Conservation (phyloP, 2,329 filamentous ascomycete genomes). For the Beauveria rudraprayagi region DNA sequence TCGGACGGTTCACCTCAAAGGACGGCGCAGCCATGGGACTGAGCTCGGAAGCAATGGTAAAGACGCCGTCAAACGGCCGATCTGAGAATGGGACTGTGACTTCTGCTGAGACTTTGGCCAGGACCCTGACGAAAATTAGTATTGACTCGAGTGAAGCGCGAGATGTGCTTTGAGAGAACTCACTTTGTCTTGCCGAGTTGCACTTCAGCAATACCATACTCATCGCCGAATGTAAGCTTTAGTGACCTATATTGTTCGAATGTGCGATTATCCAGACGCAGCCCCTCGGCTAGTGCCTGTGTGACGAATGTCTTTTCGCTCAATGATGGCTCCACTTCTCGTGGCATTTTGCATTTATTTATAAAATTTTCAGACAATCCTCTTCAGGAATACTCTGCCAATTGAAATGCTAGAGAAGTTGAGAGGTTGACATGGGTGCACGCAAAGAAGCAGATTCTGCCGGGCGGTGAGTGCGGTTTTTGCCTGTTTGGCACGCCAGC, state of each 20-base stretch:
- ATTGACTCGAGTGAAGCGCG: slow-evolving; percentile 4
- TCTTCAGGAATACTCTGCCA: not conserved
- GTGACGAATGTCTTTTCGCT: slow-evolving; percentile 83
- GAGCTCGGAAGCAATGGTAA: slow-evolving; percentile 85
- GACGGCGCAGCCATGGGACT: slow-evolving; percentile 86
- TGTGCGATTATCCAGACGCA: slow-evolving; percentile 76
- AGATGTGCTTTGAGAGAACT: slow-evolving; percentile 14
- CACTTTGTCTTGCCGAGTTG: slow-evolving; percentile 85
- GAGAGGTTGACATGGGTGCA: not conserved
- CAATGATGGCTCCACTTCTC: slow-evolving; percentile 81
- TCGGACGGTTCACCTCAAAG: slow-evolving; percentile 78
- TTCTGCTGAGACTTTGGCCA: slow-evolving; percentile 80
- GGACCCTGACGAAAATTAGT: slow-evolving; percentile 47
- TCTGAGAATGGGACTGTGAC: slow-evolving; percentile 79
- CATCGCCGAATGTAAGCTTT: slow-evolving; percentile 75
- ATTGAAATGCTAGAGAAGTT: not conserved
- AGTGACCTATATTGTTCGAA: slow-evolving; percentile 74
- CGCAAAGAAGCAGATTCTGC: slow-evolving; percentile 34
- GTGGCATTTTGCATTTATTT: slow-evolving; percentile 58
- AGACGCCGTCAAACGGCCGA: slow-evolving; percentile 90
- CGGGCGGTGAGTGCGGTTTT: slow-evolving; percentile 34
- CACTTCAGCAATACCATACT: slow-evolving; percentile 85
- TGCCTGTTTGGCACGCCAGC: not conserved
- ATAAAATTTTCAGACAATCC: not conserved
- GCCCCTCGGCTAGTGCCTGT: slow-evolving; percentile 70